A percentile compares a stretch with the other conserved stretches of the same genome.
Evolutionary conservation across 306 rosid genomes (phyloP).

Genomic region (Quercus parvula): DNA sequence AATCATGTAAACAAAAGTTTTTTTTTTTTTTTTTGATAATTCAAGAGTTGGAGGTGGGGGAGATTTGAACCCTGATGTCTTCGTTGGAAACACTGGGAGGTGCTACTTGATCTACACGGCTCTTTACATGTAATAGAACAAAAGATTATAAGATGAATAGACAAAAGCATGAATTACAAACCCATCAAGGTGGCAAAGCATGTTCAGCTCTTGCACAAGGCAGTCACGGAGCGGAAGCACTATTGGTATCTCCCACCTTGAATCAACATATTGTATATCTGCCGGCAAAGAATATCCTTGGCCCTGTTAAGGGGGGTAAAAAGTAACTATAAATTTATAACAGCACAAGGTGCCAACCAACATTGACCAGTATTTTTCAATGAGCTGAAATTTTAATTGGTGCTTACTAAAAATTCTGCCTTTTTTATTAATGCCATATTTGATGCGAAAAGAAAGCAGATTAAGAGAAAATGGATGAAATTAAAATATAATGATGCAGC

Average conservation of each 20-base stretch:
- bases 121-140: not conserved
- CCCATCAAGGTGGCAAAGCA: slow-evolving; percentile 83
- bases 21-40: too few species aligned
- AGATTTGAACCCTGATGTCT: too few species aligned
- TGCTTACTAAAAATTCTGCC: not conserved
- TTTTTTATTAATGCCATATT: too few species aligned
- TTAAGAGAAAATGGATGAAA: not conserved
- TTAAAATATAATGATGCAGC: not conserved
- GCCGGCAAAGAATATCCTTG: slow-evolving; percentile 92
- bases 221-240: slow-evolving; percentile 93
- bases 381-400: not conserved
- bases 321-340: not conserved
- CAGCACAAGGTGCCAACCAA: not conserved
- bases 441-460: too few species aligned
- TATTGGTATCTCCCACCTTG: slow-evolving; percentile 79
- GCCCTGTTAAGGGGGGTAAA: slow-evolving; percentile 52
- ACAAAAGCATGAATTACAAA: slow-evolving; percentile 40
- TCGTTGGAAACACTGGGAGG: too few species aligned
- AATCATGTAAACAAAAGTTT: not conserved
- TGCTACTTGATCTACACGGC: too few species aligned
- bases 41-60: too few species aligned
- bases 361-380: not conserved
- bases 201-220: slow-evolving; percentile 72
- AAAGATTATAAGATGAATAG: not conserved
- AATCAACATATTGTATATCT: slow-evolving; percentile 88